Base-by-base conservation (phyloP, 108 stramenopile genomes). In the Parietichytrium sp. region DNA sequence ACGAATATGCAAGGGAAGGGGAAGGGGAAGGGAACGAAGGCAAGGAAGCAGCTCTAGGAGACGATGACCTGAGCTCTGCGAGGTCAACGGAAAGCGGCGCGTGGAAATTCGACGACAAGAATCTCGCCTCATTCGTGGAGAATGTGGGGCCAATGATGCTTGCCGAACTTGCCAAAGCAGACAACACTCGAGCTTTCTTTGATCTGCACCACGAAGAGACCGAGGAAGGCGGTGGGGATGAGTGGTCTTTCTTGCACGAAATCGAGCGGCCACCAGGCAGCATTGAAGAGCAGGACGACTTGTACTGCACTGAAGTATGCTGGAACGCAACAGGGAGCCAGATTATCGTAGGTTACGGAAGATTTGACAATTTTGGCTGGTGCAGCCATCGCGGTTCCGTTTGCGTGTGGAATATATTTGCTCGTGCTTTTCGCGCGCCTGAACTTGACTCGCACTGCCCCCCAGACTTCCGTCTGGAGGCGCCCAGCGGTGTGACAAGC, bases 351-450 rank as follows among this genome's bases (percentile, higher is more conserved):
- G 53, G 84, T 6, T 88, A 85, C 33, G 87, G 87, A 2, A 84
- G 86, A 49, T 83, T 48, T 36, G 86, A 87, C 48, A 82, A 84
- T 55, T 47, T 29, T 23, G 86, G 86, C 15, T 87, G 86, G 86
- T 87, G 86, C 31, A 84, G 84, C n/a, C 79, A 52, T 23, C 84
- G 79, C 12, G 86, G 86, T 1, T 82, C 86, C 6, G 72, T 87
- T 20, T 86, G 83, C 26, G 29, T 61, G n/a, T 87, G 86, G 86
- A 85, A 86, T 49, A 42, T 86, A 4, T 85, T 85, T 33, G n/a
- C n/a, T n/a, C n/a, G n/a, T n/a, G n/a, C n/a, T n/a, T 72, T 79
- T 18, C 30, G 81, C 10, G 85, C 78, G 18, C 84, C 83, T 29
- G 82, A 82, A 18, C 84, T 84, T 12, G 77, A 55, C 29, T 42